Evolutionary conservation across 1,139 yeast species (phyloP).

Genomic region (Magnusiomyces ingens): DNA sequence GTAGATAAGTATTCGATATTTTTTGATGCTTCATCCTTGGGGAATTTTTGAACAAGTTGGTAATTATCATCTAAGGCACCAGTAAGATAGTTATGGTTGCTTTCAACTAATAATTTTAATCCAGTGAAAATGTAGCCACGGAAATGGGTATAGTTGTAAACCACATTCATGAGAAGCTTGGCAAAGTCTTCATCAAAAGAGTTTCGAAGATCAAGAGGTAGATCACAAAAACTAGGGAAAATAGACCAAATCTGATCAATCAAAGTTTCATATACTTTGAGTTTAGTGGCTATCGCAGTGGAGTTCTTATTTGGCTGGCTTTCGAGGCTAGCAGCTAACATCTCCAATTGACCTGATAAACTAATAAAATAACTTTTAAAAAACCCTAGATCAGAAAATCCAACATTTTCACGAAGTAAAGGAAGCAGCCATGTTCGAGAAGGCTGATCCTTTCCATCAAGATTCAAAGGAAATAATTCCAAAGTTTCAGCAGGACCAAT

Average conservation of each 20-base stretch:
- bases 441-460: constrained; percentile 46
- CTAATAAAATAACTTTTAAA: constrained; percentile 65
- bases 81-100: constrained; percentile 53
- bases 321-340: constrained; percentile 36
- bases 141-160: constrained; percentile 68
- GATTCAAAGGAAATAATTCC: constrained; percentile 67
- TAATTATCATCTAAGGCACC: constrained; percentile 54
- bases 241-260: constrained; percentile 90
- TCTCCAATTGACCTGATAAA: constrained; percentile 50
- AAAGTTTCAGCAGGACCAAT: constrained; percentile 85
- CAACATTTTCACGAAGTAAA: constrained; percentile 78
- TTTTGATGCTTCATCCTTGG: constrained; percentile 47
- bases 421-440: constrained; percentile 97
- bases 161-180: constrained; percentile 58
- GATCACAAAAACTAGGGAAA: constrained; percentile 81
- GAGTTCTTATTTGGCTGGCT: constrained; percentile 25
- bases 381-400: constrained; percentile 59
- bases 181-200: constrained; percentile 76
- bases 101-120: constrained; percentile 69
- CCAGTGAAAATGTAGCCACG: constrained; percentile 80
- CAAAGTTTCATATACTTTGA: constrained; percentile 73
- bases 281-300: constrained; percentile 51
- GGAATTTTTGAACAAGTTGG: constrained; percentile 54
- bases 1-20: constrained; percentile 61
- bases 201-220: constrained; percentile 63